Evolutionary conservation across 192 early-diverging fungal genomes (phyloP).

Genomic region (Haplosporangium gracile): DNA sequence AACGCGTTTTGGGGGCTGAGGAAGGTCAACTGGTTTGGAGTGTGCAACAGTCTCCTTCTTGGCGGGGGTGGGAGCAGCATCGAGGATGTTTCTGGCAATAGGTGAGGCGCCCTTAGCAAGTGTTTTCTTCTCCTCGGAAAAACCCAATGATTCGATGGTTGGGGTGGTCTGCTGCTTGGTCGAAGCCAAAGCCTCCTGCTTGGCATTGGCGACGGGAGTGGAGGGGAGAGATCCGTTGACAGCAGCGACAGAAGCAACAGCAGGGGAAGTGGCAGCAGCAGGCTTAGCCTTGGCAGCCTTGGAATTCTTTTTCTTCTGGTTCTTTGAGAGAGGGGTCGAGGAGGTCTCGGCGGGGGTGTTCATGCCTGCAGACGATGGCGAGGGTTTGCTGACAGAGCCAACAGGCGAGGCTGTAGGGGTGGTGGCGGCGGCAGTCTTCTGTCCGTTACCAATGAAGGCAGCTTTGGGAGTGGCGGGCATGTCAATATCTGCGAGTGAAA

Average conservation of each 20-base stretch:
- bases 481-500: conserved; percentile 1
- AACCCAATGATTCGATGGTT: background rate
- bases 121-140: background rate
- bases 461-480: conserved; percentile 1
- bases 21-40: background rate
- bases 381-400: background rate
- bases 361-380: background rate
- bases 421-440: background rate
- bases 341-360: background rate
- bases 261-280: background rate
- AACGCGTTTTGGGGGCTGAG: background rate
- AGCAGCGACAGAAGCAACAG: background rate
- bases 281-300: background rate
- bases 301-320: background rate
- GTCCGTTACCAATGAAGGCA: background rate
- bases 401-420: background rate
- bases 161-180: conserved; percentile 1
- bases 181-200: background rate
- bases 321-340: background rate
- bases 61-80: background rate
- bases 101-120: background rate
- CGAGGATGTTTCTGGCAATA: background rate
- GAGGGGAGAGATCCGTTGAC: background rate
- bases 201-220: background rate
- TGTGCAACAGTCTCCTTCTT: background rate